Conservation (phyloP, 2,329 filamentous ascomycete species). For the Akanthomyces dipterigenus region DNA sequence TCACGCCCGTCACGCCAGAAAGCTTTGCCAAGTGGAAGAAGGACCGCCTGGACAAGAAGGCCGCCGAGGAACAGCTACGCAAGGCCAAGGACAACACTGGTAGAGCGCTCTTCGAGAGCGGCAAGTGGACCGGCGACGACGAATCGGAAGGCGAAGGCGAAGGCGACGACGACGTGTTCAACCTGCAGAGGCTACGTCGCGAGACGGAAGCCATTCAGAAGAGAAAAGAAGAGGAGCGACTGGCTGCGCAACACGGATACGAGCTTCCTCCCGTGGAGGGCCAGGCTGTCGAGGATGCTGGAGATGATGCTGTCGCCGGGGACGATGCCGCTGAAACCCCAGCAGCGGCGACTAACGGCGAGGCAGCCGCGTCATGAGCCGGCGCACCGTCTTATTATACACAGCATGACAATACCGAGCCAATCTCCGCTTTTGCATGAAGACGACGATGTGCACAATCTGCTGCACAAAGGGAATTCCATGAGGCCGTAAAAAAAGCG, state of each 20-base stretch:
- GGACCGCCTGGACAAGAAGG: conserved; percentile 89
- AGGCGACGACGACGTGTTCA: conserved; percentile 63
- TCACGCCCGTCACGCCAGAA: conserved; percentile 92
- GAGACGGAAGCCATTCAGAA: conserved; percentile 75
- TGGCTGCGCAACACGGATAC: conserved; percentile 30
- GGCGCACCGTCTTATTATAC: background rate
- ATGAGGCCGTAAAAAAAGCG: background rate
- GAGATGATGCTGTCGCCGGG: conserved; percentile 13
- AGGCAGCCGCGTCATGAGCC: conserved; percentile 8
- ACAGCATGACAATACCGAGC: conserved; percentile 7
- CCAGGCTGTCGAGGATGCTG: background rate
- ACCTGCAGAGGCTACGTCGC: conserved; percentile 71
- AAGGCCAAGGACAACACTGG: conserved; percentile 94
- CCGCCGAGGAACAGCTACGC: conserved; percentile 82
- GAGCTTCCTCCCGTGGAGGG: conserved; percentile 10
- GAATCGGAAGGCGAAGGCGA: conserved; percentile 55
- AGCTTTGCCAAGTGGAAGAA: conserved; percentile 96
- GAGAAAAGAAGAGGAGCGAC: conserved; percentile 70
- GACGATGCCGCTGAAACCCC: background rate
- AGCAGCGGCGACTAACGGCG: background rate
- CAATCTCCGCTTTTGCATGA: background rate
- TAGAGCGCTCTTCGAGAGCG: conserved; percentile 90
- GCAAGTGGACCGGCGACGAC: conserved; percentile 73
- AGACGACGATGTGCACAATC: background rate
- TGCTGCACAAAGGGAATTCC: background rate